phyloP scores from a whole-genome alignment of 2,329 filamentous ascomycete species.

The Aspergillus sp. region DNA sequence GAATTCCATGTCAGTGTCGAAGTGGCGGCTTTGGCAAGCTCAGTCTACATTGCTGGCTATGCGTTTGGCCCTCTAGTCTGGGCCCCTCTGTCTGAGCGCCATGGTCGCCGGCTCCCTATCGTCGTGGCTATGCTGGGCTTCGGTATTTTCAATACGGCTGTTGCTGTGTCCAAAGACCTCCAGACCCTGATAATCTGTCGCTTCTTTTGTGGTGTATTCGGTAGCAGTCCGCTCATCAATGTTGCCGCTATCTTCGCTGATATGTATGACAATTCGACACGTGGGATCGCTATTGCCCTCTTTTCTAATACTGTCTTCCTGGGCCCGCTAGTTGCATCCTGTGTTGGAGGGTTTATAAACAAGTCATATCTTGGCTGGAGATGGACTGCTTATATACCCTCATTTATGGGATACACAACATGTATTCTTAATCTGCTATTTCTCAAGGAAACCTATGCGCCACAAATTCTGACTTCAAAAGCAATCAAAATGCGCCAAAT shows the following conservation, averaged over 20 bases:
- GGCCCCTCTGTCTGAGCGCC: slow-evolving; percentile 65
- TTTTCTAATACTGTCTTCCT: slow-evolving; percentile 52
- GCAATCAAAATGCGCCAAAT: slow-evolving; percentile 52
- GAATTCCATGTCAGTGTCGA: background rate
- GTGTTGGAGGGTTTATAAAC: slow-evolving; percentile 54
- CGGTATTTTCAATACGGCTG: slow-evolving; percentile 64
- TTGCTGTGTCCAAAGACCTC: slow-evolving; percentile 63
- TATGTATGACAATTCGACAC: slow-evolving; percentile 49
- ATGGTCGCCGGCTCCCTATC: slow-evolving; percentile 57
- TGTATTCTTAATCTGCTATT: slow-evolving; percentile 42
- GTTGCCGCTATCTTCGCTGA: slow-evolving; percentile 64
- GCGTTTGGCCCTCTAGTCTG: slow-evolving; percentile 62
- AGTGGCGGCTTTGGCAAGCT: background rate
- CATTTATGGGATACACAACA: slow-evolving; percentile 52
- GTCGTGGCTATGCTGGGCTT: slow-evolving; percentile 62
- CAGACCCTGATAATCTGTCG: slow-evolving; percentile 66
- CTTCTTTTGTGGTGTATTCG: slow-evolving; percentile 66
- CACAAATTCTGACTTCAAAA: slow-evolving; percentile 55
- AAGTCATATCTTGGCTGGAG: slow-evolving; percentile 51
- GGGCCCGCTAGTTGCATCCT: slow-evolving; percentile 50
- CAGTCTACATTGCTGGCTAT: background rate
- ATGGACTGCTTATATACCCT: slow-evolving; percentile 53
- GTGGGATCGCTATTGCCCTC: slow-evolving; percentile 46
- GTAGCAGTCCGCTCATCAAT: slow-evolving; percentile 66
- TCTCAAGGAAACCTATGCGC: slow-evolving; percentile 57